A percentile compares a stretch with the other conserved stretches of the same genome.
Conservation (phyloP, 805 yeast species). For the Saccharomycopsis sp. region DNA sequence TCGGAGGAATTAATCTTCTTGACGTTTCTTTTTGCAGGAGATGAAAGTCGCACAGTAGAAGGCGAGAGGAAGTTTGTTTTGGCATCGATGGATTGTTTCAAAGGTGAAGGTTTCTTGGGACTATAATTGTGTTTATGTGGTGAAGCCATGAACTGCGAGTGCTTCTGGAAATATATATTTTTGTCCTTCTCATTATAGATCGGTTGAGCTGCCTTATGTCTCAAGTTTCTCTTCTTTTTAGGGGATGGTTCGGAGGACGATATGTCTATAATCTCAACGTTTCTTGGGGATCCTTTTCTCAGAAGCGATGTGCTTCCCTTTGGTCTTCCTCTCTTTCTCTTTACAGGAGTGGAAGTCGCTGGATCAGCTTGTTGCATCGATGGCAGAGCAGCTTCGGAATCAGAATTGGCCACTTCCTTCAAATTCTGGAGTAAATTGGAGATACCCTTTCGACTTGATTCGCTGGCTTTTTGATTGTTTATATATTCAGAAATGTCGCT, state of each 20-base stretch:
- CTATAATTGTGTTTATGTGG: constrained; percentile 6
- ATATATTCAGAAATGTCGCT: not conserved
- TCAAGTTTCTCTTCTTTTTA: not conserved
- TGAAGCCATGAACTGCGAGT: not conserved
- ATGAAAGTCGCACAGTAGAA: not conserved
- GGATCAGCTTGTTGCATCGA: not conserved
- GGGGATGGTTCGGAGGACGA: constrained; percentile 1
- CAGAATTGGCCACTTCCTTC: not conserved
- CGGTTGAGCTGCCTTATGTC: not conserved
- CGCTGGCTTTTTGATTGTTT: not conserved
- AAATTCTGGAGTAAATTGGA: not conserved
- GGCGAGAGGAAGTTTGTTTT: not conserved
- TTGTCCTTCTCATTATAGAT: not conserved
- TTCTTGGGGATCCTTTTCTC: not conserved
- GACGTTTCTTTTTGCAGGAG: not conserved
- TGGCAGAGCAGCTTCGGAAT: not conserved
- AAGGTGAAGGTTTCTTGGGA: constrained; percentile 20
- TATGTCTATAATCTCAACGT: not conserved
- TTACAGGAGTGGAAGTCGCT: not conserved
- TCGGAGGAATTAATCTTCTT: constrained; percentile 5
- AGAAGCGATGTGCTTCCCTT: not conserved
- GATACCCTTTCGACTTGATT: not conserved
- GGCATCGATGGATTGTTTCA: constrained; percentile 7
- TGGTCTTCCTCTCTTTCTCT: constrained; percentile 4
- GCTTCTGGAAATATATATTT: not conserved